Evolutionary conservation across 495 filamentous ascomycete species (phyloP), one percentile per base, ranked within the genome.

Genomic region (Aspergillus cristatus): DNA sequence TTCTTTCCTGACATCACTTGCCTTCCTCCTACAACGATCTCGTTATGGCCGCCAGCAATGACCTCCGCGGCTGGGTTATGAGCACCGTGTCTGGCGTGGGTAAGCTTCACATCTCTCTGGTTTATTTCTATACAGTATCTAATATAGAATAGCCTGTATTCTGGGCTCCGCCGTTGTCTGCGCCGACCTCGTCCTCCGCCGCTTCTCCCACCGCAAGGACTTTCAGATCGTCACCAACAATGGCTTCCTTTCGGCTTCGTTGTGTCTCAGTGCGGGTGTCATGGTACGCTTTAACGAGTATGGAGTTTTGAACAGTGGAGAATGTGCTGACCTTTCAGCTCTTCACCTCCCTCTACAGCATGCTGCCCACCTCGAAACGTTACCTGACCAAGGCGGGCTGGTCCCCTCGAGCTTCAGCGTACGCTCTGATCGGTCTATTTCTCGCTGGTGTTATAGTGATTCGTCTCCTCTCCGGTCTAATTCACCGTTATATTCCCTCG

Each of bases 191-290:
- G 36, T 91, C 32, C 60, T 94, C 28, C 84, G 76, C 38, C 67
- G 66, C 14, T 60, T 94, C 40, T 82, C 84, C 3, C 71, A 76
- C 34, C 75, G 81, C 55, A 77, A 71, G 49, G 66, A 77, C 53
- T 98, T 96, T 51, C 76, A 78, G 49, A 94, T 98, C 49, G 79
- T 89, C 48, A 84, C 89, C 48, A 94, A 83, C 57, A 87, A 81
- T 62, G 69, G 69, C 14, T 98, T 98, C 58, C 70, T 95, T 12
- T 86, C 89, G 1, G 78, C 79, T 14, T 94, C 90, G 2, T 63
- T 97, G 42, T 94, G 87, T 62, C 62, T 98, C 34, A 94, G 87
- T 57, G 94, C 94, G 33, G 91, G 91, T 20, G 91, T 98, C n/a
- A 93, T 98, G 89, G 88, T 96, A 59, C 37, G 75, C 61, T n/a